Conservation (phyloP, 345 rosid genomes). For the Eucalyptus curtisii region DNA sequence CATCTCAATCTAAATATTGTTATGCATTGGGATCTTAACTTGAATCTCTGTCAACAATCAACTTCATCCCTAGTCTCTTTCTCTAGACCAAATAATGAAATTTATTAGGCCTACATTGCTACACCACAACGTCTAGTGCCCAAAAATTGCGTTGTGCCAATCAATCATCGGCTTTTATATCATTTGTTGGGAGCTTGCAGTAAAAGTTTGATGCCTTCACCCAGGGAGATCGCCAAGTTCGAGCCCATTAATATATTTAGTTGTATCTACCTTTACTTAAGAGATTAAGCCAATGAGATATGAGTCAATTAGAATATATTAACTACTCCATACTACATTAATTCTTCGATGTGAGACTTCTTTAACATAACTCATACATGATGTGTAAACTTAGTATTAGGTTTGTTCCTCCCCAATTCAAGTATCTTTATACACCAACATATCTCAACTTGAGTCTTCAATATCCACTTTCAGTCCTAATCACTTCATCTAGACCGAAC, state of each 20-base stretch:
- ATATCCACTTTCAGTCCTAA: neutral
- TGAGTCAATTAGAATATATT: too few species aligned
- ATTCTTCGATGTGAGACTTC: fast-evolving
- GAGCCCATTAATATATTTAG: neutral
- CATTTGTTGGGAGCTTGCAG: fast-evolving
- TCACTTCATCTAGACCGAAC: neutral
- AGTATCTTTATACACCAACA: neutral
- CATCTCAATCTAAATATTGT: too few species aligned
- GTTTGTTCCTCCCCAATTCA: neutral
- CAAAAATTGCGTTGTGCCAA: neutral
- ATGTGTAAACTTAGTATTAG: fast-evolving
- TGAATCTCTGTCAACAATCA: too few species aligned
- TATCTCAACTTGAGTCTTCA: neutral
- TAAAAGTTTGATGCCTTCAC: neutral
- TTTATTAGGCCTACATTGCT: neutral
- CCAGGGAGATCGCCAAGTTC: neutral
- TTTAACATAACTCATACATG: neutral
- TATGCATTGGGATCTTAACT: too few species aligned
- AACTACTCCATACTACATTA: too few species aligned
- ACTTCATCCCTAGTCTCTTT: neutral
- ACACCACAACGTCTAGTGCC: neutral
- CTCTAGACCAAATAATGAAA: fast-evolving
- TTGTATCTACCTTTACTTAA: fast-evolving
- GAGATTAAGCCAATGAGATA: neutral
- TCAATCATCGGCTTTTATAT: neutral